Evolutionary conservation across 805 yeast genomes (phyloP).

Genomic region (Myxozyma mucilagina): DNA sequence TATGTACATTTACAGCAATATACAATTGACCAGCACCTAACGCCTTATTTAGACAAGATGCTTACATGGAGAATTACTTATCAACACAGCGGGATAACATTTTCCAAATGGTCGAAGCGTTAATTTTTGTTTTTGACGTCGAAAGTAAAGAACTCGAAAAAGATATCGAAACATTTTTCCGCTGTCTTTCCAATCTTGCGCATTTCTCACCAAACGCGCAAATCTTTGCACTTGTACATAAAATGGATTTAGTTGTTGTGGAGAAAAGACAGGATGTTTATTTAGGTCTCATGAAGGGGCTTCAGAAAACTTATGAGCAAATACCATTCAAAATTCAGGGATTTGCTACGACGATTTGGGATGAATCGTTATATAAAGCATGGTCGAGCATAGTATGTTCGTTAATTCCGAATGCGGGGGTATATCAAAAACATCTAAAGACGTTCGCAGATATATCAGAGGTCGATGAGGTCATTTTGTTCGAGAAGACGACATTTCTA

Average conservation of each 20-base stretch:
- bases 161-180: conserved; percentile 87
- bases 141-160: conserved; percentile 88
- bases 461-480: conserved; percentile 86
- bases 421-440: conserved; percentile 72
- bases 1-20: conserved; percentile 4
- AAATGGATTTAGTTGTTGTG: conserved; percentile 80
- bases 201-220: conserved; percentile 88
- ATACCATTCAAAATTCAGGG: conserved; percentile 49
- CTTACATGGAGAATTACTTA: conserved; percentile 91
- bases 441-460: conserved; percentile 71
- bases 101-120: conserved; percentile 91
- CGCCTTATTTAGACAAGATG: conserved; percentile 64
- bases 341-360: conserved; percentile 96
- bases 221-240: conserved; percentile 87
- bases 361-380: conserved; percentile 90
- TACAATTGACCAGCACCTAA: background rate
- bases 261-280: conserved; percentile 57
- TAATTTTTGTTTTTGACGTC: conserved; percentile 94
- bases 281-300: conserved; percentile 76
- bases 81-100: conserved; percentile 87
- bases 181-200: conserved; percentile 76
- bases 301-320: conserved; percentile 62
- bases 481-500: conserved; percentile 90
- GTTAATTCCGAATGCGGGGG: conserved; percentile 84
- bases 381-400: conserved; percentile 97